These are phyloP conservation scores for Verticillium albo-atrum DNA, from an alignment of 2,329 filamentous ascomycete genomes.

Conservation along the genomic window DNA sequence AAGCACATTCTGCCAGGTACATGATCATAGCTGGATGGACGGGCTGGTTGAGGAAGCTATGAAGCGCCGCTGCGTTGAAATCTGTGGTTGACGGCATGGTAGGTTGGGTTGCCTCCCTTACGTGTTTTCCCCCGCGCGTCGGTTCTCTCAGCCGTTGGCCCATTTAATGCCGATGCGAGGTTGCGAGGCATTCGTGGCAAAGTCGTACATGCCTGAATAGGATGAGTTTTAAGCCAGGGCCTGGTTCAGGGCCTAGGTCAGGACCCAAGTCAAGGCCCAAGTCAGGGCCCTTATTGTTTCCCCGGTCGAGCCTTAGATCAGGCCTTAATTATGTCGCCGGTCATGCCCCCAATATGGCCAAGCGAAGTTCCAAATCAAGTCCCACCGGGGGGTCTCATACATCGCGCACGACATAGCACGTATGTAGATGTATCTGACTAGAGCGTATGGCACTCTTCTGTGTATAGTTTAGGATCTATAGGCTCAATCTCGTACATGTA, in stretches of 20 bases:
- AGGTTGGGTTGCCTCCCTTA: background rate
- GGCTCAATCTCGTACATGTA: too few relatives aligned
- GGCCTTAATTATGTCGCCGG: background rate
- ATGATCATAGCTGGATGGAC: background rate
- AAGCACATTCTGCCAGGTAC: background rate
- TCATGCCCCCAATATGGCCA: background rate
- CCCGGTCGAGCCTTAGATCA: background rate
- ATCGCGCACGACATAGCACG: background rate
- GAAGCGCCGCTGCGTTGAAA: background rate
- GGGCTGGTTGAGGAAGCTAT: background rate
- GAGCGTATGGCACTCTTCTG: too few relatives aligned
- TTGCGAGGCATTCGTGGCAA: background rate
- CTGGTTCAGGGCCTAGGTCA: background rate
- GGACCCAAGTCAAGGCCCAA: too few relatives aligned
- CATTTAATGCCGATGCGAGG: background rate
- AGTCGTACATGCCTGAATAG: background rate
- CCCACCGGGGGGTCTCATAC: too few relatives aligned
- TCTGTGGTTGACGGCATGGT: background rate
- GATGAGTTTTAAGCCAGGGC: background rate
- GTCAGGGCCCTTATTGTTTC: too few relatives aligned
- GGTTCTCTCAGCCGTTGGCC: background rate
- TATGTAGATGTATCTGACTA: background rate
- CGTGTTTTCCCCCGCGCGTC: background rate
- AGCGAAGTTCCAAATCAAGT: background rate
- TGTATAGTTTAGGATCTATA: too few relatives aligned